These are phyloP conservation scores for Mucor mucedo DNA, from an alignment of 371 early-diverging fungal species.

Conservation along the genomic window DNA sequence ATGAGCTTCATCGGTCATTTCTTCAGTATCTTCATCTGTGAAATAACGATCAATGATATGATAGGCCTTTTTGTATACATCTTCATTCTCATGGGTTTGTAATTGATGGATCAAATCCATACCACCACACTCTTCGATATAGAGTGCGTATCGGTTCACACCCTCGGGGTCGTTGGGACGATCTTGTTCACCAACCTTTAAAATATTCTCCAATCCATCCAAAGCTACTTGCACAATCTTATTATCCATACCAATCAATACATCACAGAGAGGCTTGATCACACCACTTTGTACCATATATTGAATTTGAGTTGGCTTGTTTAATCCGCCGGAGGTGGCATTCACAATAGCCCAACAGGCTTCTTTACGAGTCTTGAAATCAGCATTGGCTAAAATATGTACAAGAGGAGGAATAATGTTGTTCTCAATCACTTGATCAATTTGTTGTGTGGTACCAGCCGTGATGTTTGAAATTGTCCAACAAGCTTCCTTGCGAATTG, in stretches of 20 bases:
- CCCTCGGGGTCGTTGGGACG: constrained; percentile 55
- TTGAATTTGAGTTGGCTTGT: constrained; percentile 87
- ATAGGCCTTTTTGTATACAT: constrained; percentile 96
- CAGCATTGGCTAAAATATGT: constrained; percentile 85
- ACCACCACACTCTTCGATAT: constrained; percentile 93
- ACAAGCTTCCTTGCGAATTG: constrained; percentile 99
- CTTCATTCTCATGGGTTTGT: constrained; percentile 89
- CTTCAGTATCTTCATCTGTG: constrained; percentile 83
- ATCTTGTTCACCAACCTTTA: constrained; percentile 92
- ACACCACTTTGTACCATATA: constrained; percentile 91
- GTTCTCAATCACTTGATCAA: constrained; percentile 94
- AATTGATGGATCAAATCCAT: constrained; percentile 92
- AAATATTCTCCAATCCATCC: constrained; percentile 96
- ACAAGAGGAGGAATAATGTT: constrained; percentile 94
- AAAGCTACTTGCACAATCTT: constrained; percentile 95
- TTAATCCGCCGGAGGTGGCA: constrained; percentile 93
- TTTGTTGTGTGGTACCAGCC: constrained; percentile 98
- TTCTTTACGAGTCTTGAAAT: constrained; percentile 98
- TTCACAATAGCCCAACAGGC: constrained; percentile 99
- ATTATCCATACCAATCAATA: constrained; percentile 90
- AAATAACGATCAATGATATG: constrained; percentile 95
- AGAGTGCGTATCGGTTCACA: constrained; percentile 86
- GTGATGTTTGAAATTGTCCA: constrained; percentile 99
- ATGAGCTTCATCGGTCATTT: constrained; percentile 33
- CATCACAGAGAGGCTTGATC: constrained; percentile 95